phyloP scores from a whole-genome alignment of 2,329 filamentous ascomycete genomes.

The Chalara sp. region DNA sequence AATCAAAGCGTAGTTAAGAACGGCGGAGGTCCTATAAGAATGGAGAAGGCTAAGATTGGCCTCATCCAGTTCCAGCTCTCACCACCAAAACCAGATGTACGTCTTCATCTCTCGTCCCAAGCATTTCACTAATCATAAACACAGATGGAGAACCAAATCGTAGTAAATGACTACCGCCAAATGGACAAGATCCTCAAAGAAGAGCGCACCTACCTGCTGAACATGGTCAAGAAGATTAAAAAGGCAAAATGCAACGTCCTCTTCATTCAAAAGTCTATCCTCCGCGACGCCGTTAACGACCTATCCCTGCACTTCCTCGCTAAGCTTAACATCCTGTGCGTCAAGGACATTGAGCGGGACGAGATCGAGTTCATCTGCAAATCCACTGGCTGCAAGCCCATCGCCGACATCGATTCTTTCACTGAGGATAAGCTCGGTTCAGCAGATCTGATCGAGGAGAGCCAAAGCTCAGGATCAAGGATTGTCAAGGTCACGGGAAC shows the following conservation, averaged over 20 bases:
- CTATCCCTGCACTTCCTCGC: slow-evolving; percentile 95
- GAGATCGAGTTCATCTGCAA: slow-evolving; percentile 99
- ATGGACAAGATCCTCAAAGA: slow-evolving; percentile 99
- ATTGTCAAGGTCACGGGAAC: slow-evolving; percentile 95
- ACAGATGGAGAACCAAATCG: slow-evolving; percentile 98
- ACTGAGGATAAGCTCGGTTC: slow-evolving; percentile 95
- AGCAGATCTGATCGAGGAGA: slow-evolving; percentile 90
- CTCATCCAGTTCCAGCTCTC: slow-evolving; percentile 98
- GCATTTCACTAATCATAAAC: not conserved
- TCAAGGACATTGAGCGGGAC: slow-evolving; percentile 98
- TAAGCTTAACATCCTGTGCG: slow-evolving; percentile 88
- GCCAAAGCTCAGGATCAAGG: slow-evolving; percentile 77
- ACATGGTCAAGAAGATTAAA: slow-evolving; percentile 99
- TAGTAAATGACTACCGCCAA: slow-evolving; percentile 98
- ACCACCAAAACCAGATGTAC: slow-evolving; percentile 90
- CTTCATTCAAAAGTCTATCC: slow-evolving; percentile 96
- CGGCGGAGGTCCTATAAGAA: slow-evolving; percentile 80
- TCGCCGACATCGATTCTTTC: slow-evolving; percentile 97
- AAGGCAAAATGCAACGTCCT: slow-evolving; percentile 99
- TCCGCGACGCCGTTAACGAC: slow-evolving; percentile 96
- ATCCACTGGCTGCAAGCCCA: slow-evolving; percentile 96
- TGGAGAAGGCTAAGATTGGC: slow-evolving; percentile 96
- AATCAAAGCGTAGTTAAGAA: slow-evolving; percentile 92
- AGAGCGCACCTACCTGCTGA: slow-evolving; percentile 93
- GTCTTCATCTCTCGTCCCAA: slow-evolving; percentile 19